Percentiles rank a stretch among this genome's conserved stretches.
phyloP scores from a whole-genome alignment of 2,329 filamentous ascomycete species.

The Phaeosphaeria sp. region DNA sequence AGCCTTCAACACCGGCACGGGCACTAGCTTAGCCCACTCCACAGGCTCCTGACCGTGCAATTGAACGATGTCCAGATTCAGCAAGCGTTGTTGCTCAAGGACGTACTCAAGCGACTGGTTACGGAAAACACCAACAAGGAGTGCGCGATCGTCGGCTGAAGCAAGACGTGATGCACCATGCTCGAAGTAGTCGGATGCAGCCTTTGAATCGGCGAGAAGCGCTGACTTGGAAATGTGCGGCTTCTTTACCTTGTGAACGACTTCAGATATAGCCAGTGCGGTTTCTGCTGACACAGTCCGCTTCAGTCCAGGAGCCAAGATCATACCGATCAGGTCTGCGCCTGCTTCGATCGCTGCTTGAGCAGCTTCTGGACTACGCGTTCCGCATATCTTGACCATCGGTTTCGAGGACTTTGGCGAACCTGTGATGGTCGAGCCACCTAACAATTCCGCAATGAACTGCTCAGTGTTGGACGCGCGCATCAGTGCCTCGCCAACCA shows the following conservation, averaged over 20 bases:
- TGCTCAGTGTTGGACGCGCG: conserved; percentile 79
- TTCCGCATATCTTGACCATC: conserved; percentile 95
- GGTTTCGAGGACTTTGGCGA: conserved; percentile 41
- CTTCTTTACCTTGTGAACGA: conserved; percentile 67
- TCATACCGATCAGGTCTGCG: conserved; percentile 92
- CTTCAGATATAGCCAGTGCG: conserved; percentile 79
- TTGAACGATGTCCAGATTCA: conserved; percentile 87
- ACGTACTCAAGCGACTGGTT: conserved; percentile 87
- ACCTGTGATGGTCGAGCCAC: conserved; percentile 51
- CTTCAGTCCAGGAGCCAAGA: conserved; percentile 81
- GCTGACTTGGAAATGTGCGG: conserved; percentile 26
- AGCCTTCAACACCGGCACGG: conserved; percentile 86
- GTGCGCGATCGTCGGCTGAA: conserved; percentile 65
- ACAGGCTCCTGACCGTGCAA: conserved; percentile 90
- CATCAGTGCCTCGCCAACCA: conserved; percentile 97
- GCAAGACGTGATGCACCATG: conserved; percentile 57
- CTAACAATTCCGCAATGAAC: conserved; percentile 86
- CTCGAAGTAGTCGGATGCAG: conserved; percentile 74
- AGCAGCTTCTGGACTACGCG: conserved; percentile 81
- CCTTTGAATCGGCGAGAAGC: conserved; percentile 33
- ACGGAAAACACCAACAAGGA: conserved; percentile 92
- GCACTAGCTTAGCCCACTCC: conserved; percentile 89
- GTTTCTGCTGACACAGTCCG: conserved; percentile 81
- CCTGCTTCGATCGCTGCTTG: conserved; percentile 81
- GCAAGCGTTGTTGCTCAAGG: conserved; percentile 75